These are phyloP conservation scores for Teratosphaeria epicoccoides DNA, from an alignment of 2,329 filamentous ascomycete species.

Conservation along the genomic window DNA sequence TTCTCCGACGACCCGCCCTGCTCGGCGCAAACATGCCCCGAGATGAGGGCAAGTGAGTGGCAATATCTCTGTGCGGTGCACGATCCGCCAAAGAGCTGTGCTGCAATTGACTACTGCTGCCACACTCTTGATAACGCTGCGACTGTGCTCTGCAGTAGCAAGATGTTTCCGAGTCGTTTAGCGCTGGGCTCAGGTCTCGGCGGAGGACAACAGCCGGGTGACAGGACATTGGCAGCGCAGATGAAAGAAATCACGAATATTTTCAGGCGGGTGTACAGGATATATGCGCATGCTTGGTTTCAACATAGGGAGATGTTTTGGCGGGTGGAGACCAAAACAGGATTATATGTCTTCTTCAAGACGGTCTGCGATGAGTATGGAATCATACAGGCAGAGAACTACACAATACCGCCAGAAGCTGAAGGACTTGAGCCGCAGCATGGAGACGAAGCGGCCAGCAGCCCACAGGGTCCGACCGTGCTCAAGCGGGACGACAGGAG, in stretches of 20 bases:
- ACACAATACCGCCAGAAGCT: conserved; percentile 86
- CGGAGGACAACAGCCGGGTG: conserved; percentile 18
- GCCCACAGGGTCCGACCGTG: conserved; percentile 19
- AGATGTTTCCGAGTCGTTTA: conserved; percentile 85
- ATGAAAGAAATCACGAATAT: conserved; percentile 86
- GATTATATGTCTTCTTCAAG: conserved; percentile 93
- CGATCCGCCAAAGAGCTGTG: conserved; percentile 91
- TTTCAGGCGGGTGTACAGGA: conserved; percentile 84
- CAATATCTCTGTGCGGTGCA: conserved; percentile 98
- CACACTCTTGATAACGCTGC: conserved; percentile 97
- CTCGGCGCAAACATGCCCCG: conserved; percentile 78
- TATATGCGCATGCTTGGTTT: conserved; percentile 98
- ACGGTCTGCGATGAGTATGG: conserved; percentile 88
- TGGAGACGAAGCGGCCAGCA: conserved; percentile 5
- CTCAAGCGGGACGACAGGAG: conserved; percentile 24
- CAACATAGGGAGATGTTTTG: conserved; percentile 93
- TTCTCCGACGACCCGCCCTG: conserved; percentile 86
- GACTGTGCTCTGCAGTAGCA: conserved; percentile 84
- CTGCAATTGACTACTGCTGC: conserved; percentile 97
- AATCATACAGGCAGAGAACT: conserved; percentile 84
- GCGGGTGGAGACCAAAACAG: conserved; percentile 82
- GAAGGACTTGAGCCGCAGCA: conserved; percentile 58
- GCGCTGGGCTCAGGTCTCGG: conserved; percentile 37
- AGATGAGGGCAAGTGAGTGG: conserved; percentile 99
- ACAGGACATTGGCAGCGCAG: conserved; percentile 41